Base-by-base conservation (phyloP, 345 rosid species). In the Tarenaya hassleriana region DNA sequence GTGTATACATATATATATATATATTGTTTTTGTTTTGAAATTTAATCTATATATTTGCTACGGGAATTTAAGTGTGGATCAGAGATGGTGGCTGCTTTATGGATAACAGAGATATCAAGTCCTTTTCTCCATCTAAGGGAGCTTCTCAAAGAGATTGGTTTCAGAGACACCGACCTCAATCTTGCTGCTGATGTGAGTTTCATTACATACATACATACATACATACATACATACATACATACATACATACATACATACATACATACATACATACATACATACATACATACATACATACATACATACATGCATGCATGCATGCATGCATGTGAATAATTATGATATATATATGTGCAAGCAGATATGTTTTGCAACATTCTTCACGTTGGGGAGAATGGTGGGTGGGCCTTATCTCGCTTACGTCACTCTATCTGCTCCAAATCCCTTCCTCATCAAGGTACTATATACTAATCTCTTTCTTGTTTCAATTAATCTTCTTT, bases 81-180 rank as follows among this genome's bases (percentile, higher is more conserved):
- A 0, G 94, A 84, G 66, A 39, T 62, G 81, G 78, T 77, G 3
- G 83, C 85, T 7, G 88, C 94, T 17, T 4, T 84, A 8, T 86
- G 73, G 79, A 38, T 84, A 27, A 78, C 97, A 40, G 96, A 86
- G 78, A 52, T 86, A 7, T 86, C 97, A 3, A 84, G 94, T 59
- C 96, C 94, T 14, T 74, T 84, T 59, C 91, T 90, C 32, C 97
- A 90, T 56, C 61, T 73, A 18, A 78, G 96, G 33, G 91, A 84
- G 69, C 69, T 84, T 64, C 87, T 90, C 35, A 86, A 86, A 67
- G 91, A 90, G 60, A 67, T 90, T 47, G 91, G 89, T 50, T 71
- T 76, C 54, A 72, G 72, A 60, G 87, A 82, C 73, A 86, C 87
- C 6, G 75, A 74, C 48, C 81, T 84, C 42, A 86, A 82, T 62